Evolutionary conservation across 2,329 filamentous ascomycete genomes (phyloP), one percentile per base, ranked within the genome.

Genomic region (Arthrobotrys entomopaga): DNA sequence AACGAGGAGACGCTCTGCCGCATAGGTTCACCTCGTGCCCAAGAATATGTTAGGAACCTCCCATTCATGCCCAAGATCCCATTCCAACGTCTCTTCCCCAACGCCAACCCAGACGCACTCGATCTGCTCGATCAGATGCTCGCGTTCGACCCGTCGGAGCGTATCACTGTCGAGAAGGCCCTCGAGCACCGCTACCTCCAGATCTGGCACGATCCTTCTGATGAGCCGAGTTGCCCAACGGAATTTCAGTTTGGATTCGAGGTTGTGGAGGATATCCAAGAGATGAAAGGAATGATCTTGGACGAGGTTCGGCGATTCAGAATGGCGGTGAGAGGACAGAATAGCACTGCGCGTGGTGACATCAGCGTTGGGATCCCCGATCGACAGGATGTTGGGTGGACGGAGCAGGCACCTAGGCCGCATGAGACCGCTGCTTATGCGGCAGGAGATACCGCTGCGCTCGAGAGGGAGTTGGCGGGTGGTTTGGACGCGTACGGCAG

Each of bases 241-340:
- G 93, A 92, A 16, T 99, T 99, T 83, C 93, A 99, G 85, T 99
- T 99, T 84, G 91, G 94, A 81, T 99, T 99, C 80, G 95, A 99
- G 82, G 89, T 97, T n/a, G 88, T 97, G 43, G 94, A 99, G 61
- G 95, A 98, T 50, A 93, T 99, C 19, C 87, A 86, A 20, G 91
- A 97, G 78, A 98, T 99, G 93, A 91, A 95, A 81, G 89, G 90
- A 82, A 96, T 97, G 92, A 99, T 99, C 77, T 85, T 97, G 72
- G 90, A 94, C n/a, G 95, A 99, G 82, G 95, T 99, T 56, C 86
- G 88, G 80, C 87, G 89, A 77, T 99, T 99, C 88, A 88, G 95
- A 76, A 85, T 86, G 69, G 81, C 83, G 64, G 87, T 89, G 49
- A 83, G 86, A 75, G 19, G 19, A 50, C 10, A 13, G 83, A 85